These are phyloP conservation scores for Spiraea crenata DNA, from an alignment of 331 rosid species.

Conservation along the genomic window DNA sequence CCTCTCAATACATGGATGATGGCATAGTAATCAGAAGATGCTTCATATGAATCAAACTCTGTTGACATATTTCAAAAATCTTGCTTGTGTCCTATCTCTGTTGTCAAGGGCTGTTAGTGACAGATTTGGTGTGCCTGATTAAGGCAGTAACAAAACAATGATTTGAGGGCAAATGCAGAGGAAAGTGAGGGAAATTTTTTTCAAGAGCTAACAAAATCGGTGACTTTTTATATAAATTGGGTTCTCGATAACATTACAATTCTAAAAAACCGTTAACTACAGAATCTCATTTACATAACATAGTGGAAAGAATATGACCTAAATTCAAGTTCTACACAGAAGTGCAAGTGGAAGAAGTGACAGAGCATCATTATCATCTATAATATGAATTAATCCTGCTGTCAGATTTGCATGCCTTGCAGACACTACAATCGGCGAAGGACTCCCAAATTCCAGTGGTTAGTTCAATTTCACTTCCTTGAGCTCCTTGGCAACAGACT, in stretches of 20 bases:
- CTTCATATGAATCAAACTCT: background rate
- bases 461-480: constrained; percentile 68
- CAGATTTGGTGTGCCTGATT: background rate
- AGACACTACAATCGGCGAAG: constrained; percentile 68
- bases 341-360: too few relatives aligned
- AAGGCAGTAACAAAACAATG: too few relatives aligned
- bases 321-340: too few relatives aligned
- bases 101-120: background rate
- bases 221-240: too few relatives aligned
- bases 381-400: constrained; percentile 58
- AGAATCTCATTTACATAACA: too few relatives aligned
- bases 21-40: background rate
- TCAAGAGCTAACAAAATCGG: too few relatives aligned
- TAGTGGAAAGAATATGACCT: too few relatives aligned
- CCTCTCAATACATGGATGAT: background rate
- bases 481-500: constrained; percentile 76
- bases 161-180: too few relatives aligned
- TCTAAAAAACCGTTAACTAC: too few relatives aligned
- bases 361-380: too few relatives aligned
- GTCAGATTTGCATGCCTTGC: constrained; percentile 57
- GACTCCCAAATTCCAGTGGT: constrained; percentile 83
- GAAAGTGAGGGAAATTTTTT: too few relatives aligned
- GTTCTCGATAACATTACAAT: too few relatives aligned
- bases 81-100: background rate
- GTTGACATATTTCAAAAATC: background rate